Evolutionary conservation across 2,329 filamentous ascomycete species (phyloP).

Genomic region (Capronia americana): DNA sequence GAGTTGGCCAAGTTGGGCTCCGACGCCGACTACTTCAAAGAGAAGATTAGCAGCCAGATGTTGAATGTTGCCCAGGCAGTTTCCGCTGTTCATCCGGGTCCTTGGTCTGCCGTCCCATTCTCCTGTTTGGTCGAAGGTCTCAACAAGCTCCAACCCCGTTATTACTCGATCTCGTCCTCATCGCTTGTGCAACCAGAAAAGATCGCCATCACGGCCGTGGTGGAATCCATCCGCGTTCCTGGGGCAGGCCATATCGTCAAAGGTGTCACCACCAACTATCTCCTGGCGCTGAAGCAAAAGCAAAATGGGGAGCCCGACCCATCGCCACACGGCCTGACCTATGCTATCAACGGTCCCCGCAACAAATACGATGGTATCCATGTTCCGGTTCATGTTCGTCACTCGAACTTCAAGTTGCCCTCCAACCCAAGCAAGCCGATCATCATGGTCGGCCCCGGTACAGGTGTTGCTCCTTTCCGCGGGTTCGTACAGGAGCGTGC

Average conservation of each 20-base stretch:
- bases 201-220: constrained; percentile 92
- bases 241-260: constrained; percentile 81
- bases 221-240: constrained; percentile 80
- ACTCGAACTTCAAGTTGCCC: constrained; percentile 99
- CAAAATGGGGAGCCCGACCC: constrained; percentile 86
- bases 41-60: constrained; percentile 79
- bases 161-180: constrained; percentile 99
- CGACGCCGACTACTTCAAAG: constrained; percentile 95
- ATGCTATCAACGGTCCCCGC: constrained; percentile 84
- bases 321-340: constrained; percentile 81
- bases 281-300: constrained; percentile 93
- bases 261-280: constrained; percentile 96
- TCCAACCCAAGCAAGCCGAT: constrained; percentile 92
- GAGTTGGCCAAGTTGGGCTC: constrained; percentile 87
- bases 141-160: constrained; percentile 93
- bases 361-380: constrained; percentile 98
- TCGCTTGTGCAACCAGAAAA: constrained; percentile 92
- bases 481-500: constrained; percentile 94
- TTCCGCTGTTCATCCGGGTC: constrained; percentile 71
- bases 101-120: constrained; percentile 87
- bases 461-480: constrained; percentile 94
- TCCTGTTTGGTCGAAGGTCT: constrained; percentile 92
- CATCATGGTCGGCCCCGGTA: constrained; percentile 95
- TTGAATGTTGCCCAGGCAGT: constrained; percentile 91
- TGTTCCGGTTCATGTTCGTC: constrained; percentile 91